phyloP scores from a whole-genome alignment of 2,329 filamentous ascomycete species.

The Penicillium sp. region DNA sequence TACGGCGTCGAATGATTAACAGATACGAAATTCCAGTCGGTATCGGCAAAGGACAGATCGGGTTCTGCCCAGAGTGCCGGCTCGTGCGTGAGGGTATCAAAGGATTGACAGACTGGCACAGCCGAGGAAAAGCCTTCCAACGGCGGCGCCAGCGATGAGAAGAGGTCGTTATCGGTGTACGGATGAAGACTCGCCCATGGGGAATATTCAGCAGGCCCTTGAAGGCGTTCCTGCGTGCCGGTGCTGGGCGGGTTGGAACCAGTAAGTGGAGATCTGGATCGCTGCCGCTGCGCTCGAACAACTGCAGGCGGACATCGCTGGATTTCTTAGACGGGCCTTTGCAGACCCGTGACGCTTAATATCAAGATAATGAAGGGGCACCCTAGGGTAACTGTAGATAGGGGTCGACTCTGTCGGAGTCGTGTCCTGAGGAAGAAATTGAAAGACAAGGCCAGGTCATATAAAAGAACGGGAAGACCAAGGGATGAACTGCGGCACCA shows the following conservation, averaged over 20 bases:
- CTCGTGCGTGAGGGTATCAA: slow-evolving; percentile 19
- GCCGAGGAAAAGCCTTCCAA: slow-evolving; percentile 17
- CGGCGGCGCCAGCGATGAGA: slow-evolving; percentile 15
- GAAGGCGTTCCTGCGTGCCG: slow-evolving; percentile 19
- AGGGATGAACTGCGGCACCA: slow-evolving; percentile 5
- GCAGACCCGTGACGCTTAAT: slow-evolving; percentile 26
- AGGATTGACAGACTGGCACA: slow-evolving; percentile 19
- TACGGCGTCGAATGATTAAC: slow-evolving; percentile 9
- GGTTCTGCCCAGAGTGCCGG: slow-evolving; percentile 25
- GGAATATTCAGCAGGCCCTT: slow-evolving; percentile 16
- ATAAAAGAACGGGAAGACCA: slow-evolving; percentile 10
- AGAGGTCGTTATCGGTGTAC: slow-evolving; percentile 11
- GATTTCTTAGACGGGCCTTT: slow-evolving; percentile 28
- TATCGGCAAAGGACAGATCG: slow-evolving; percentile 20
- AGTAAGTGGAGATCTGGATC: slow-evolving; percentile 12
- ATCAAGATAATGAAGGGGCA: neutral
- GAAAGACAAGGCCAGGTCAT: slow-evolving; percentile 7
- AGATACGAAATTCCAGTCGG: slow-evolving; percentile 25
- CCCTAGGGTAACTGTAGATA: slow-evolving; percentile 6
- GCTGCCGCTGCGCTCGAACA: slow-evolving; percentile 21
- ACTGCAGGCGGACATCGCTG: slow-evolving; percentile 25
- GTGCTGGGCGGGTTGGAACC: slow-evolving; percentile 20
- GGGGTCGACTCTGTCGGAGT: slow-evolving; percentile 18
- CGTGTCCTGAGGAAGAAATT: slow-evolving; percentile 25
- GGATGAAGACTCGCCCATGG: slow-evolving; percentile 19